A percentile compares a stretch with the other conserved stretches of the same genome.
These are phyloP conservation scores for Gamarada debralockiae DNA, from an alignment of 495 filamentous ascomycete species.

Conservation along the genomic window DNA sequence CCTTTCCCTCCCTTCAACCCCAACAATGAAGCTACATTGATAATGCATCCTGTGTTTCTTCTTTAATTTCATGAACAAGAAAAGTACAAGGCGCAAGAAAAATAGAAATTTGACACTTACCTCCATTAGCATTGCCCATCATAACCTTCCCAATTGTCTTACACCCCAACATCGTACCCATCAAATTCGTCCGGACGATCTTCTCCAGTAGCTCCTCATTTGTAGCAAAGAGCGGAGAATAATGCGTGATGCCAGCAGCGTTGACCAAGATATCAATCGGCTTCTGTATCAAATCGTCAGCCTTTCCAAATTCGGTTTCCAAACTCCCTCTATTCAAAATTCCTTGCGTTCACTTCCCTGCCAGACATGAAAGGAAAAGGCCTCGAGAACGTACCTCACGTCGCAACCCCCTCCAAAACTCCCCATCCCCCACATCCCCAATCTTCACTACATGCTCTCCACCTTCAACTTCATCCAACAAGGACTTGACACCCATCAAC, in stretches of 20 bases:
- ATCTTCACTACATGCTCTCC: slow-evolving; percentile 29
- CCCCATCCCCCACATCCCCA: slow-evolving; percentile 43
- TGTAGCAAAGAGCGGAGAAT: slow-evolving; percentile 50
- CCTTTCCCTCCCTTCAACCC: slow-evolving; percentile 60
- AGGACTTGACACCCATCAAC: slow-evolving; percentile 28
- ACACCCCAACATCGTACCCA: slow-evolving; percentile 64
- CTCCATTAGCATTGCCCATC: slow-evolving; percentile 27
- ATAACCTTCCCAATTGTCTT: slow-evolving; percentile 50
- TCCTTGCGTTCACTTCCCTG: neutral
- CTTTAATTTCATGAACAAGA: no score
- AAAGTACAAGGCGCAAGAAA: no score
- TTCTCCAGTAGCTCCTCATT: slow-evolving; percentile 35
- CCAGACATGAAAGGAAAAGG: neutral
- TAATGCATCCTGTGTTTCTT: slow-evolving; percentile 58
- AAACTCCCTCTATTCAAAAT: neutral
- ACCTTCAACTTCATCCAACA: slow-evolving; percentile 17
- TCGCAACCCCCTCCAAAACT: slow-evolving; percentile 41
- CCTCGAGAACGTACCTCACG: neutral
- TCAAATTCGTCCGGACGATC: slow-evolving; percentile 64
- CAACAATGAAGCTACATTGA: slow-evolving; percentile 75
- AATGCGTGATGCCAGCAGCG: slow-evolving; percentile 66
- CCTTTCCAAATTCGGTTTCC: neutral
- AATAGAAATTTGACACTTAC: no score
- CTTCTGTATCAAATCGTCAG: slow-evolving; percentile 1
- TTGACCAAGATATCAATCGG: slow-evolving; percentile 64